phyloP scores from a whole-genome alignment of 495 filamentous ascomycete genomes.

The Endocarpon pusillum region DNA sequence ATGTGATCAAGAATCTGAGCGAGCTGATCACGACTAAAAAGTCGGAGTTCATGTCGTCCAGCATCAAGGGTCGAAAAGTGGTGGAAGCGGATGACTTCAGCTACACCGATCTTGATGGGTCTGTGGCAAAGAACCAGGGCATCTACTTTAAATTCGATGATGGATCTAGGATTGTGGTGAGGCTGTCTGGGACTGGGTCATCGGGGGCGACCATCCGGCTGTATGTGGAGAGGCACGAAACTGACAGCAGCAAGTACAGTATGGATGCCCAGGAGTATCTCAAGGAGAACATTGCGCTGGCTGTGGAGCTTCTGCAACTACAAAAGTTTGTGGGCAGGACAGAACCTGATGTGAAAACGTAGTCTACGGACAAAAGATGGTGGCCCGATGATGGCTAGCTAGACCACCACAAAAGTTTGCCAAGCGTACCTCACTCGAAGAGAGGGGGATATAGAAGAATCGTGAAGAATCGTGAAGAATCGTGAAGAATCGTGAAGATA shows the following conservation, averaged over 20 bases:
- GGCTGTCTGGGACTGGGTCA: slow-evolving; percentile 84
- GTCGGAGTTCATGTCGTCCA: slow-evolving; percentile 64
- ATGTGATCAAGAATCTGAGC: slow-evolving; percentile 62
- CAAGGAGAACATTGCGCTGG: slow-evolving; percentile 68
- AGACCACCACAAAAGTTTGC: too few species aligned
- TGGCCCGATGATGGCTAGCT: too few species aligned
- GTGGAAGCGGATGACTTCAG: slow-evolving; percentile 84
- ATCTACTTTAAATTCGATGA: slow-evolving; percentile 90
- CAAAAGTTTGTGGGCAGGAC: slow-evolving; percentile 78
- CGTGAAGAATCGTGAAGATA: too few species aligned
- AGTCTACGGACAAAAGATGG: too few species aligned
- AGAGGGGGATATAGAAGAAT: too few species aligned
- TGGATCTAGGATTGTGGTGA: slow-evolving; percentile 83
- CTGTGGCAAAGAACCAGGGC: slow-evolving; percentile 88
- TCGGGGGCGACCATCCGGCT: slow-evolving; percentile 90
- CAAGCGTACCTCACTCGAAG: too few species aligned
- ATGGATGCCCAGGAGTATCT: slow-evolving; percentile 87
- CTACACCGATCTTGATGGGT: slow-evolving; percentile 93
- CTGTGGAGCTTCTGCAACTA: slow-evolving; percentile 69
- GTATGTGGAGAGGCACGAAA: slow-evolving; percentile 86
- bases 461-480: too few species aligned
- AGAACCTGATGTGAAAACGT: slow-evolving; percentile 91
- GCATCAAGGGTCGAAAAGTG: slow-evolving; percentile 66
- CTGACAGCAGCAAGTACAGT: slow-evolving; percentile 54
- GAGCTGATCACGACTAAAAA: slow-evolving; percentile 49